Percentiles rank a stretch among this genome's conserved stretches.
phyloP scores from a whole-genome alignment of 148 eudicot species.

The Silene latifolia region DNA sequence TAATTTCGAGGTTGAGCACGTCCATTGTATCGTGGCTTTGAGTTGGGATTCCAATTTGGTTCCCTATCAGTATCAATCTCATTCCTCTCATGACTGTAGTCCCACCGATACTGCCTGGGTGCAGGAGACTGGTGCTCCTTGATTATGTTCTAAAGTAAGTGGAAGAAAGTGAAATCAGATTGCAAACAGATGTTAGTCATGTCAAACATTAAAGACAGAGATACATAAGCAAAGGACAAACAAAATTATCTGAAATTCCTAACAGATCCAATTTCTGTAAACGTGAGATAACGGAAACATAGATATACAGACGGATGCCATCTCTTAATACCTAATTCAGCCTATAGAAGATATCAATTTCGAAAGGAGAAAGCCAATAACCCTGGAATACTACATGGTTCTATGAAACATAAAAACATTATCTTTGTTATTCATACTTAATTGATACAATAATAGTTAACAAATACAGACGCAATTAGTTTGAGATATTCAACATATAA shows the following conservation, averaged over 20 bases:
- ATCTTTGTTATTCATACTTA: too few species aligned
- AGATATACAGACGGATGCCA: not conserved
- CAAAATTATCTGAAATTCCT: not conserved
- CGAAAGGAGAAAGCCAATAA: too few species aligned
- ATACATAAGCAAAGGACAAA: constrained; percentile 1
- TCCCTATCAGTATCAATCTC: constrained; percentile 44
- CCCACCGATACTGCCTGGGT: constrained; percentile 39
- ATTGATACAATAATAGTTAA: too few species aligned
- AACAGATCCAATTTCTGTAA: not conserved
- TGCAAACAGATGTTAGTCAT: not conserved
- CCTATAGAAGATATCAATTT: too few species aligned
- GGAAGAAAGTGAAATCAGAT: constrained; percentile 8
- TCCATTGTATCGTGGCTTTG: constrained; percentile 35
- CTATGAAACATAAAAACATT: too few species aligned
- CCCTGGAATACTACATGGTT: too few species aligned
- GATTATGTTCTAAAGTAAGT: constrained; percentile 26
- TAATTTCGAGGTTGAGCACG: constrained; percentile 40
- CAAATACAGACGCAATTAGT: too few species aligned
- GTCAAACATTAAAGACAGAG: not conserved
- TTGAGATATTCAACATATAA: too few species aligned
- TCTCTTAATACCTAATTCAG: too few species aligned
- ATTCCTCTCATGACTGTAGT: constrained; percentile 33
- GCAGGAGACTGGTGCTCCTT: constrained; percentile 33
- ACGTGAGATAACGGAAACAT: not conserved
- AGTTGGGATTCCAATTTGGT: constrained; percentile 30